phyloP scores from a whole-genome alignment of 352 stramenopile genomes.

The Globisporangium viniferum region DNA sequence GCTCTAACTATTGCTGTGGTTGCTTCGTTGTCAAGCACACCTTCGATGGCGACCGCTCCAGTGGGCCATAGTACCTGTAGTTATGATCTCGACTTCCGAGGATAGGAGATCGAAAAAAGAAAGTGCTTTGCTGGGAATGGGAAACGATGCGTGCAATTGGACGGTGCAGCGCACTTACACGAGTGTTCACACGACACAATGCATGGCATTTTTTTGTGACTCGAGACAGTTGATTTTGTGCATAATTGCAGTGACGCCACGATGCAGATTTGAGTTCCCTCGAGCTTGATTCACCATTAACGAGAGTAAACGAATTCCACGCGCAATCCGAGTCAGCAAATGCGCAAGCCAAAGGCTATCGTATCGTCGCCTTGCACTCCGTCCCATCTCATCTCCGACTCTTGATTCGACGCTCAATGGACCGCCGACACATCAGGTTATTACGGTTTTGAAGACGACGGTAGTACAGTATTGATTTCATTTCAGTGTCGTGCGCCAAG shows the following conservation, averaged over 20 bases:
- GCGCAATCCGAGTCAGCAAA: not conserved
- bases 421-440: not conserved
- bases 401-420: not conserved
- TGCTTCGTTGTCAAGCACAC: not conserved
- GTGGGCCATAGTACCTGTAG: no score
- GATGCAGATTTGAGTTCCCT: not conserved
- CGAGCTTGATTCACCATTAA: not conserved
- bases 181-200: no score
- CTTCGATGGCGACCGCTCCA: not conserved
- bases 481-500: not conserved
- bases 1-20: not conserved
- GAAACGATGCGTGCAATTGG: not conserved
- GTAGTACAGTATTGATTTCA: not conserved
- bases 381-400: not conserved
- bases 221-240: not conserved
- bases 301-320: not conserved
- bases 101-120: not conserved
- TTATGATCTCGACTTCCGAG: not conserved
- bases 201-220: not conserved
- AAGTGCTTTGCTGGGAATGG: not conserved
- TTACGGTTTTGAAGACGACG: not conserved
- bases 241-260: not conserved
- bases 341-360: not conserved
- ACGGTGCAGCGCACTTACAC: not conserved
- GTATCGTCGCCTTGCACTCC: not conserved